A percentile compares a stretch with the other conserved stretches of the same genome.
Evolutionary conservation across 352 stramenopile species (phyloP).

Genomic region (Phytophthora palmivora): DNA sequence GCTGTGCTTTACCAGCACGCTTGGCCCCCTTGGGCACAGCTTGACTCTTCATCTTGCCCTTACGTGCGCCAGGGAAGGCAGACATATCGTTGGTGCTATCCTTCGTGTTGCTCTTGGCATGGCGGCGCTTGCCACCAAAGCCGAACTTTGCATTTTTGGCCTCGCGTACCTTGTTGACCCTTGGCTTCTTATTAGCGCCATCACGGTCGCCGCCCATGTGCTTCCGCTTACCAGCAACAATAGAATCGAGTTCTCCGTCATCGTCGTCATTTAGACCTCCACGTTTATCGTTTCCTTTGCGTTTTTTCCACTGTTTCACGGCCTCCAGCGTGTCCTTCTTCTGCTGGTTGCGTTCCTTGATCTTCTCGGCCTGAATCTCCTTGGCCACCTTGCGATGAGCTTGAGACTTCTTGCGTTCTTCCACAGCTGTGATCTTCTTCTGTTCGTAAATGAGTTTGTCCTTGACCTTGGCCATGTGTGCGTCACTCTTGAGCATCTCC

Average conservation of each 20-base stretch:
- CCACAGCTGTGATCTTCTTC: slow-evolving; percentile 99
- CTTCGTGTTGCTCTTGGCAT: slow-evolving; percentile 81
- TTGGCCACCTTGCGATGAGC: slow-evolving; percentile 97
- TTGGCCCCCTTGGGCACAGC: slow-evolving; percentile 54
- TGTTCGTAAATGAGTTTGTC: slow-evolving; percentile 99
- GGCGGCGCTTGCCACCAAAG: slow-evolving; percentile 82
- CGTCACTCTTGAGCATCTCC: slow-evolving; percentile 99
- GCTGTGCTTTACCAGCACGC: slow-evolving; percentile 65
- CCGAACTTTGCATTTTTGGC: slow-evolving; percentile 86
- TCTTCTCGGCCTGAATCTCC: slow-evolving; percentile 91
- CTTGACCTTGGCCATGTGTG: slow-evolving; percentile 96
- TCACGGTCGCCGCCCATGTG: slow-evolving; percentile 58
- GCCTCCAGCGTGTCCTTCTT: slow-evolving; percentile 91
- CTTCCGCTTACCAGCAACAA: slow-evolving; percentile 68
- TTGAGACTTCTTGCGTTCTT: slow-evolving; percentile 97
- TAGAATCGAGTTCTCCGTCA: slow-evolving; percentile 69
- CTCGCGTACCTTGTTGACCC: slow-evolving; percentile 73
- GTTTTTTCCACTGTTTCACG: slow-evolving; percentile 92
- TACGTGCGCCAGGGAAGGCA: slow-evolving; percentile 59
- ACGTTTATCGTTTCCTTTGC: slow-evolving; percentile 76
- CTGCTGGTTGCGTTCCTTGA: slow-evolving; percentile 81
- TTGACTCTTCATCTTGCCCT: slow-evolving; percentile 50
- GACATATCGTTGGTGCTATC: slow-evolving; percentile 87
- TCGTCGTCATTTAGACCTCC: slow-evolving; percentile 64
- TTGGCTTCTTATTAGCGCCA: slow-evolving; percentile 67